A percentile compares a stretch with the other conserved stretches of the same genome.
phyloP scores from a whole-genome alignment of 2,329 filamentous ascomycete species.

The Huntiella omanensis region DNA sequence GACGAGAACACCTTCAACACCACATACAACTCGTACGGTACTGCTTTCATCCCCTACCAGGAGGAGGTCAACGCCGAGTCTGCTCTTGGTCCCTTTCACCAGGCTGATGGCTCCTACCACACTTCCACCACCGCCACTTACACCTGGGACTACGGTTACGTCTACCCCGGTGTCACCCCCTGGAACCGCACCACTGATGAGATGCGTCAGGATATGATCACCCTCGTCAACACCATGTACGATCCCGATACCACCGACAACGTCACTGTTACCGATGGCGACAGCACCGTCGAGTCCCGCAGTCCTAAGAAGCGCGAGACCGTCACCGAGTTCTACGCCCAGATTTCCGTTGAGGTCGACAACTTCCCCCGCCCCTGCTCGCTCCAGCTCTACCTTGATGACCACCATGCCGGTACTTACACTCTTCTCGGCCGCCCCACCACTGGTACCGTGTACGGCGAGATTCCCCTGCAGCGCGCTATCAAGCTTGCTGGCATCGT shows the following conservation, averaged over 20 bases:
- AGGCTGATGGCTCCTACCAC: conserved; percentile 21
- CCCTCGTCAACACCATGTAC: conserved; percentile 20
- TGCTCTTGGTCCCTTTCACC: conserved; percentile 32
- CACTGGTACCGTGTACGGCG: conserved; percentile 17
- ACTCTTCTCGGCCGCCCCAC: conserved; percentile 21
- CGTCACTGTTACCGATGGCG: not conserved
- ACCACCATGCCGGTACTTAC: conserved; percentile 18
- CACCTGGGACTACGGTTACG: conserved; percentile 22
- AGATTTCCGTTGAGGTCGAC: conserved; percentile 18
- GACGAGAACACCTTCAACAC: conserved; percentile 19
- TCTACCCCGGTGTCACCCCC: conserved; percentile 21
- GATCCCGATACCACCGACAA: conserved; percentile 8
- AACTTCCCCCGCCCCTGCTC: conserved; percentile 20
- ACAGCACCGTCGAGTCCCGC: not conserved
- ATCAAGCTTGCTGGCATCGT: conserved; percentile 42
- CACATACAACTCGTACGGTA: conserved; percentile 18
- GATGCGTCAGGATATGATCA: conserved; percentile 17
- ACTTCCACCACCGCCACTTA: conserved; percentile 21
- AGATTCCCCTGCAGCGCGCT: conserved; percentile 33
- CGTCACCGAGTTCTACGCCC: conserved; percentile 18
- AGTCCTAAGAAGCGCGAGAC: conserved; percentile 1
- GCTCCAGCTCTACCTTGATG: conserved; percentile 19
- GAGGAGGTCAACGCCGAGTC: conserved; percentile 24
- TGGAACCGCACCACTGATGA: conserved; percentile 17
- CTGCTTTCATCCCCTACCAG: conserved; percentile 24